Base-by-base conservation (phyloP, 1,284 basidiomycete genomes). In the Ceratobasidium sp. region DNA sequence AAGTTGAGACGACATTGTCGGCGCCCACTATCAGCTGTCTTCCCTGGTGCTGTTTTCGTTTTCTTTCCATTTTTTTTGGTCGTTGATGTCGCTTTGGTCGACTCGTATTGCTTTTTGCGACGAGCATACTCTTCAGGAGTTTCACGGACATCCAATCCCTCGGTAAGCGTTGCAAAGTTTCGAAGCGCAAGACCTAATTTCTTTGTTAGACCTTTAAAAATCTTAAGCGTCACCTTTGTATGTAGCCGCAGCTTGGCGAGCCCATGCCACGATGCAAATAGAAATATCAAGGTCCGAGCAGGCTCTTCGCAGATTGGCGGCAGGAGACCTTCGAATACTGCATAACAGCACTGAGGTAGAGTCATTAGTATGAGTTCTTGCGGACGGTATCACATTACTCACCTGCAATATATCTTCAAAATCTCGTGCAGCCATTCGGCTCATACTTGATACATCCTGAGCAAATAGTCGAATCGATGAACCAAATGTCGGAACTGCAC, bases 221-320 rank as follows among this genome's bases (percentile, higher is more conserved):
- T 39, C 0, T 23, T 28, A 0, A 80, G 58, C 0, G 79, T 77
- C 0, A 45, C 53, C 6, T 78, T 76, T 4, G 78, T 80, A 55
- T 80, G 80, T 34, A 80, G 71, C 1, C 78, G 76, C n/a, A 80
- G 74, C 72, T 81, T 80, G 0, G 79, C 79, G 0, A 79, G 53
- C 0, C 73, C 77, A 65, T 81, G 80, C 78, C 79, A 79, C 18
- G 76, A 41, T 0, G 76, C 76, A 2, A 77, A 30, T 0, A 45
- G n/a, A 72, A 74, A 80, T 0, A 81, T 72, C 0, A 81, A 70
- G 2, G 74, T 59, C 9, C 67, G 34, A 1, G 80, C 69, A 1
- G 21, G 32, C 0, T 60, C 50, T 43, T 80, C 74, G 55, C 79
- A 76, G 6, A 70, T 64, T 3, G 65, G 52, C 0, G 72, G 73